phyloP scores from a whole-genome alignment of 306 rosid genomes.

The Neltuma alba region DNA sequence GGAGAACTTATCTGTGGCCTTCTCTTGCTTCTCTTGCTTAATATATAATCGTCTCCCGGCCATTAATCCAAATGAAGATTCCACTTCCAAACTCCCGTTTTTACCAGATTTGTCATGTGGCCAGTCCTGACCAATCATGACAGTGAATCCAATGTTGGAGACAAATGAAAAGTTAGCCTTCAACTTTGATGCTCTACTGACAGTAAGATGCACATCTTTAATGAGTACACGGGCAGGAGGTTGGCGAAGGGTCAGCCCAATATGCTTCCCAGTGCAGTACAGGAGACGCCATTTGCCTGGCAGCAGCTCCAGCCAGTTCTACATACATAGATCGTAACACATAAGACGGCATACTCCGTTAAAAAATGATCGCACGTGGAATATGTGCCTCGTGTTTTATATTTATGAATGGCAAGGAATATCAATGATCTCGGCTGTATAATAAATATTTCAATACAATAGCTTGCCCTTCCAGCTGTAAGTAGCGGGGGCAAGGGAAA shows the following conservation, averaged over 20 bases:
- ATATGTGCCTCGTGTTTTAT: background rate
- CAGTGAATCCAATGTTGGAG: constrained; percentile 73
- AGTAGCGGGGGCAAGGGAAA: background rate
- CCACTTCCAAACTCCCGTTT: constrained; percentile 68
- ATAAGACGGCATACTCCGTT: background rate
- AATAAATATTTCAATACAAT: background rate
- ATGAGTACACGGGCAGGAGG: constrained; percentile 82
- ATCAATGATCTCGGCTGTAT: background rate
- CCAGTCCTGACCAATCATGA: constrained; percentile 83
- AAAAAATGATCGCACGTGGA: background rate
- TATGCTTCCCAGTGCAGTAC: constrained; percentile 92
- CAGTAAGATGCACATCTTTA: constrained; percentile 70
- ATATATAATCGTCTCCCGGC: constrained; percentile 78
- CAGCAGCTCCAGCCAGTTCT: constrained; percentile 88
- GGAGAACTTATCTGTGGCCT: constrained; percentile 44
- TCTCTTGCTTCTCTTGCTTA: constrained; percentile 76
- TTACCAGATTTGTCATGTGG: constrained; percentile 84
- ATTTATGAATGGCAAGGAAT: background rate
- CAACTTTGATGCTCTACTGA: constrained; percentile 55
- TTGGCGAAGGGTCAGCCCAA: constrained; percentile 86
- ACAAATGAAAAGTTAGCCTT: constrained; percentile 57
- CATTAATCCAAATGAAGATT: constrained; percentile 58
- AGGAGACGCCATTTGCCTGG: constrained; percentile 97
- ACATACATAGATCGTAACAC: constrained; percentile 26
- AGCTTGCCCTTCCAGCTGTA: background rate